These are phyloP conservation scores for Solanum pimpinellifolium DNA, from an alignment of 257 asterid species.

Conservation along the genomic window DNA sequence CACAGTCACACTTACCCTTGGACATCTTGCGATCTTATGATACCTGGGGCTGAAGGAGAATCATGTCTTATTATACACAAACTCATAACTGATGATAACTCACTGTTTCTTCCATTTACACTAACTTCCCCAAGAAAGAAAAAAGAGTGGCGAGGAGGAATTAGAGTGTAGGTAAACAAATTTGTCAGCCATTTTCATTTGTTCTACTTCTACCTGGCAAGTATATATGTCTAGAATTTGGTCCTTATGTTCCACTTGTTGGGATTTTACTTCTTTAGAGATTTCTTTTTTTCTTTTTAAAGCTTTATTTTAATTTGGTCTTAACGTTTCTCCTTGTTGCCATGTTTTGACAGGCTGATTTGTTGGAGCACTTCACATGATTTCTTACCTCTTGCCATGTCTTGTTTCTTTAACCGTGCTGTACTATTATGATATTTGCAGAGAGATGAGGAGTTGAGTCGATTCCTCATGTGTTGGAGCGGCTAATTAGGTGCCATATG, in stretches of 20 bases:
- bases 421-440: conserved; percentile 71
- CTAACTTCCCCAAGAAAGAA: not conserved
- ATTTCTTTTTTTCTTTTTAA: not conserved
- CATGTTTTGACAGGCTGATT: conserved; percentile 75
- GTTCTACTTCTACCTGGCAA: conserved; percentile 11
- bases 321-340: conserved; percentile 17
- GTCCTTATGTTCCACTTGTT: not conserved
- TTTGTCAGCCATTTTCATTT: not conserved
- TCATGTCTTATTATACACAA: not conserved
- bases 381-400: conserved; percentile 83
- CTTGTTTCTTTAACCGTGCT: conserved; percentile 78
- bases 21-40: not conserved
- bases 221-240: conserved; percentile 20
- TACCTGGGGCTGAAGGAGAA: not conserved
- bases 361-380: conserved; percentile 92
- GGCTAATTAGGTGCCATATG: conserved; percentile 17
- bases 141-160: not conserved
- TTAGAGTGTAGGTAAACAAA: not conserved
- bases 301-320: not conserved
- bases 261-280: not conserved
- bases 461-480: conserved; percentile 22
- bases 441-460: conserved; percentile 43
- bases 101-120: not conserved
- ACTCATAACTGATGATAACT: not conserved
- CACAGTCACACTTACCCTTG: no score